These are phyloP conservation scores for Psilocybe sp. DNA, from an alignment of 768 basidiomycete species.

Conservation along the genomic window DNA sequence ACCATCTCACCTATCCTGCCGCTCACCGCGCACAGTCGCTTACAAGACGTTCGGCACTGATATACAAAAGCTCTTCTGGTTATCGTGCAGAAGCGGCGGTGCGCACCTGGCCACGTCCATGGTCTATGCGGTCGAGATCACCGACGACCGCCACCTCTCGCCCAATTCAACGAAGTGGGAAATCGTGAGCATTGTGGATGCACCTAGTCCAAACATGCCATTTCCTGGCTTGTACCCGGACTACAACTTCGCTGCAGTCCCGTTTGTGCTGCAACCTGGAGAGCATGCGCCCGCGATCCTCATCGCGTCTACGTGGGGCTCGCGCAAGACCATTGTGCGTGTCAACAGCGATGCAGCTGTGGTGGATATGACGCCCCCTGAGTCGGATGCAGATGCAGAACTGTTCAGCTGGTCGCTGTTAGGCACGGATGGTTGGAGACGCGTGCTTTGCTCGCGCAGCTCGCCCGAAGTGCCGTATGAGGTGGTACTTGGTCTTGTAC, in stretches of 20 bases:
- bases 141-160: slow-evolving; percentile 7
- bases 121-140: slow-evolving; percentile 44
- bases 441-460: slow-evolving; percentile 49
- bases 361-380: slow-evolving; percentile 35
- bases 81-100: slow-evolving; percentile 54
- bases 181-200: slow-evolving; percentile 43
- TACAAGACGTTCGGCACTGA: slow-evolving; percentile 14
- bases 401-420: slow-evolving; percentile 56
- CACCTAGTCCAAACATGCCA: slow-evolving; percentile 15
- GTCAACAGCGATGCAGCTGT: slow-evolving; percentile 36
- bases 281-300: slow-evolving; percentile 32
- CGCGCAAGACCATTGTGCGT: slow-evolving; percentile 46
- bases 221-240: slow-evolving; percentile 69
- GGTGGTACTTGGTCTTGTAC: slow-evolving; percentile 44
- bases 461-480: slow-evolving; percentile 44
- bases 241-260: slow-evolving; percentile 38
- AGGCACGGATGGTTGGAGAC: slow-evolving; percentile 39
- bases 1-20: slow-evolving; percentile 41
- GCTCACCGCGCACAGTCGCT: slow-evolving; percentile 56
- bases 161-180: slow-evolving; percentile 8
- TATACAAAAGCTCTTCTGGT: slow-evolving; percentile 41
- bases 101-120: slow-evolving; percentile 56
- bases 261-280: slow-evolving; percentile 22
- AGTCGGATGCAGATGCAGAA: slow-evolving; percentile 22
- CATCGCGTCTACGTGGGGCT: slow-evolving; percentile 47